Conservation (phyloP, 805 yeast species). For the Pichia pseudocactophila region DNA sequence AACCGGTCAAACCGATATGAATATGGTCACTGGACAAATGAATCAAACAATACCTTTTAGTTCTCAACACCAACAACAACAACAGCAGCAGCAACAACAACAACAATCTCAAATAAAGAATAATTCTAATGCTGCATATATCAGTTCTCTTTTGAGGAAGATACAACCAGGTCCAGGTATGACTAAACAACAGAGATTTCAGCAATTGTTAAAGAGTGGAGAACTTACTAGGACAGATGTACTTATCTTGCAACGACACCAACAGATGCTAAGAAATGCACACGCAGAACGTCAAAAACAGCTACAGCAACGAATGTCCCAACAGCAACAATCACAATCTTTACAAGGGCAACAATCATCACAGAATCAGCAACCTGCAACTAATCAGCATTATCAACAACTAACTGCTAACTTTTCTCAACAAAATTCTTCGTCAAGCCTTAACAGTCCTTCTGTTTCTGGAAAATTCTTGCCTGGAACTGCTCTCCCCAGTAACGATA, state of each 20-base stretch:
- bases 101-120: background rate
- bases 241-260: slow-evolving; percentile 25
- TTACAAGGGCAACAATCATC: slow-evolving; percentile 6
- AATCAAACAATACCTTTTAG: background rate
- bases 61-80: slow-evolving; percentile 4
- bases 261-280: slow-evolving; percentile 24
- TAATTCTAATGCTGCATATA: slow-evolving; percentile 14
- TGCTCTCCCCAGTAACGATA: background rate
- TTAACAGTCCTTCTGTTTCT: slow-evolving; percentile 1
- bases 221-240: slow-evolving; percentile 26
- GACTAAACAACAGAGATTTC: slow-evolving; percentile 27
- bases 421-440: background rate
- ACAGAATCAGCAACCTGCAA: background rate
- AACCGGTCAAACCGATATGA: background rate
- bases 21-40: background rate
- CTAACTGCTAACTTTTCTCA: no score
- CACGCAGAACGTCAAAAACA: slow-evolving; percentile 19
- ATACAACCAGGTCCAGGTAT: slow-evolving; percentile 29
- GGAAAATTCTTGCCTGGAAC: slow-evolving; percentile 1
- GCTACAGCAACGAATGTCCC: slow-evolving; percentile 9
- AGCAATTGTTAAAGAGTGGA: slow-evolving; percentile 25
- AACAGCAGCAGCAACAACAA: slow-evolving; percentile 1
- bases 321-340: slow-evolving; percentile 3
- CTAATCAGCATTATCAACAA: background rate
- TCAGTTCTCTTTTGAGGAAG: slow-evolving; percentile 22